Evolutionary conservation across 73 alveolate genomes (phyloP).

Genomic region (Paramecium biaurelia): DNA sequence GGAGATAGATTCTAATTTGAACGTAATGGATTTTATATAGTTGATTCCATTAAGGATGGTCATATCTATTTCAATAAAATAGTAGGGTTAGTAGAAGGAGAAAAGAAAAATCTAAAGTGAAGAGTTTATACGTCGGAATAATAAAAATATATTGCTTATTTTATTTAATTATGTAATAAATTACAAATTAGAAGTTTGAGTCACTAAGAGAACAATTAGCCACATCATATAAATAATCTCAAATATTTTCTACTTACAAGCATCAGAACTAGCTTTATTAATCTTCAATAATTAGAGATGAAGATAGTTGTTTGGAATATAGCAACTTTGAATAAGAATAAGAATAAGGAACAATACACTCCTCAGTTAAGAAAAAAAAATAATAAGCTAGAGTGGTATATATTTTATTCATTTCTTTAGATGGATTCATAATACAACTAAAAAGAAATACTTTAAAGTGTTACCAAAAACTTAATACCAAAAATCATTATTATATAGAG

Average conservation of each 20-base stretch:
- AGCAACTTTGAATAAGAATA: not conserved
- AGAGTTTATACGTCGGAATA: not conserved
- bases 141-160: not conserved
- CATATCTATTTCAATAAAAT: slow-evolving; percentile 68
- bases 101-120: not conserved
- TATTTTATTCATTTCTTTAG: not conserved
- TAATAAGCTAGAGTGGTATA: slow-evolving; percentile 1
- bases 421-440: not conserved
- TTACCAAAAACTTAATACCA: not conserved
- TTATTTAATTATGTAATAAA: not conserved
- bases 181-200: slow-evolving; percentile 11
- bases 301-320: not conserved
- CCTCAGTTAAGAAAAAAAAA: not conserved
- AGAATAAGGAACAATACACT: not conserved
- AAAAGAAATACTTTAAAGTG: not conserved
- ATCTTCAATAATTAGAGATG: not conserved
- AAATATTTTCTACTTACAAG: not conserved
- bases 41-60: slow-evolving; percentile 78
- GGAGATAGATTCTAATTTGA: slow-evolving; percentile 91
- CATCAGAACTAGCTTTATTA: not conserved
- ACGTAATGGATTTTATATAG: slow-evolving; percentile 88
- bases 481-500: not conserved
- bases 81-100: slow-evolving; percentile 52
- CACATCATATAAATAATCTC: slow-evolving; percentile 6
- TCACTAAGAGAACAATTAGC: not conserved